phyloP scores from a whole-genome alignment of 306 rosid species.

The Ziziphus jujuba region DNA sequence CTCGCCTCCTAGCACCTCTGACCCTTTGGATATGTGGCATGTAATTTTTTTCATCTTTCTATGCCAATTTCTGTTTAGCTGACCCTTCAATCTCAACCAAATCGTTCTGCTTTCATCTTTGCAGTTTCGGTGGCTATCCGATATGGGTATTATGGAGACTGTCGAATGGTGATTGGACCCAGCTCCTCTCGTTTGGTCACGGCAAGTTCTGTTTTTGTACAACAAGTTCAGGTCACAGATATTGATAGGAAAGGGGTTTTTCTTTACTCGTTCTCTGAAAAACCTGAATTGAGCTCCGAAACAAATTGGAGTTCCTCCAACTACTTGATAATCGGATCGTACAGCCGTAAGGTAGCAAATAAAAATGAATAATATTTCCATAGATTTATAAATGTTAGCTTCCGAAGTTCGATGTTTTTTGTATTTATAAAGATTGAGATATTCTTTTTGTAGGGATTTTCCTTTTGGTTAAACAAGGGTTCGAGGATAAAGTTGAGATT shows the following conservation, averaged over 20 bases:
- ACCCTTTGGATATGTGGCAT: conserved; percentile 80
- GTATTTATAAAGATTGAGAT: background rate
- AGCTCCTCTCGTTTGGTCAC: conserved; percentile 63
- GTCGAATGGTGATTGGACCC: conserved; percentile 61
- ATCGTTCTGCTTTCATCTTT: conserved; percentile 1
- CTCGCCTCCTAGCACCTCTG: conserved; percentile 40
- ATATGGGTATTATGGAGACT: conserved; percentile 62
- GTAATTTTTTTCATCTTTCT: conserved; percentile 52
- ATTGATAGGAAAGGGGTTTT: conserved; percentile 27
- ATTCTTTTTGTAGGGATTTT: conserved; percentile 47
- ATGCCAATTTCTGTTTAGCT: background rate
- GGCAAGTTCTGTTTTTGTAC: conserved; percentile 52
- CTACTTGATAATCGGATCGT: conserved; percentile 38
- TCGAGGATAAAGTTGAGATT: conserved; percentile 53
- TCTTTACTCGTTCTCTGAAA: conserved; percentile 48
- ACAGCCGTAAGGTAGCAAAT: conserved; percentile 53
- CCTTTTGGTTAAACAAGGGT: conserved; percentile 74
- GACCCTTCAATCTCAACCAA: conserved; percentile 31
- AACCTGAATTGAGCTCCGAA: conserved; percentile 47
- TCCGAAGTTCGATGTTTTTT: background rate
- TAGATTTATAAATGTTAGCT: background rate
- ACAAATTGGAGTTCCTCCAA: conserved; percentile 52
- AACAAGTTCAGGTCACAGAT: conserved; percentile 42
- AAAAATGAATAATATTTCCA: background rate
- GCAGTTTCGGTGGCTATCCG: conserved; percentile 58